Percentiles rank a stretch among this genome's conserved stretches.
Evolutionary conservation across 352 stramenopile genomes (phyloP).

Genomic region (Pythium dissimile): DNA sequence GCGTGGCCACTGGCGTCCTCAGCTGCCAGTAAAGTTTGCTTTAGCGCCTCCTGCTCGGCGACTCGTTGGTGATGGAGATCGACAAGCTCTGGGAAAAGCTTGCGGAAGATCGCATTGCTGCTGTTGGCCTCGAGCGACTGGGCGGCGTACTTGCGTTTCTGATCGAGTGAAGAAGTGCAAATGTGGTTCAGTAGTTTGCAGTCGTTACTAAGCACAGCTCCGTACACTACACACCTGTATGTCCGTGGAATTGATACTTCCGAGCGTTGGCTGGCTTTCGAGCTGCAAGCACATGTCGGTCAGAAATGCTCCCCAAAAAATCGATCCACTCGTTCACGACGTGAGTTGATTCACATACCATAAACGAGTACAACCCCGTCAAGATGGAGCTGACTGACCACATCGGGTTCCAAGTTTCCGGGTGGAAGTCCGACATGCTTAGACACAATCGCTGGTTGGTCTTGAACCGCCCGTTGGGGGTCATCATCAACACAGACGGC

Average conservation of each 20-base stretch:
- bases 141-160: slow-evolving; percentile 82
- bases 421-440: slow-evolving; percentile 95
- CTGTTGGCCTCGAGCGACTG: slow-evolving; percentile 83
- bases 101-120: slow-evolving; percentile 72
- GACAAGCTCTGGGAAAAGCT: slow-evolving; percentile 89
- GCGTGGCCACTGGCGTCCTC: background rate
- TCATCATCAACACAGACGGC: slow-evolving; percentile 94
- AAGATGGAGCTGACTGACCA: slow-evolving; percentile 95
- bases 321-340: background rate
- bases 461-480: slow-evolving; percentile 93
- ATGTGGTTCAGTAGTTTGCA: too few relatives aligned
- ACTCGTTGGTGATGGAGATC: slow-evolving; percentile 54
- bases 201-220: too few relatives aligned
- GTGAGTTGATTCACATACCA: slow-evolving; percentile 39
- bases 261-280: slow-evolving; percentile 82
- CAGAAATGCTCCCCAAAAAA: background rate
- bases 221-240: slow-evolving; percentile 30
- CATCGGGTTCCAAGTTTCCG: slow-evolving; percentile 96
- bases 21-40: slow-evolving; percentile 20
- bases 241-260: slow-evolving; percentile 85
- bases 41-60: slow-evolving; percentile 37
- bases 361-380: slow-evolving; percentile 95
- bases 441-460: slow-evolving; percentile 93
- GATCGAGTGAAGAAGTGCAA: too few relatives aligned
- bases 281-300: slow-evolving; percentile 25